Conservation (phyloP, 83 land plant species). For the Picea abies region DNA sequence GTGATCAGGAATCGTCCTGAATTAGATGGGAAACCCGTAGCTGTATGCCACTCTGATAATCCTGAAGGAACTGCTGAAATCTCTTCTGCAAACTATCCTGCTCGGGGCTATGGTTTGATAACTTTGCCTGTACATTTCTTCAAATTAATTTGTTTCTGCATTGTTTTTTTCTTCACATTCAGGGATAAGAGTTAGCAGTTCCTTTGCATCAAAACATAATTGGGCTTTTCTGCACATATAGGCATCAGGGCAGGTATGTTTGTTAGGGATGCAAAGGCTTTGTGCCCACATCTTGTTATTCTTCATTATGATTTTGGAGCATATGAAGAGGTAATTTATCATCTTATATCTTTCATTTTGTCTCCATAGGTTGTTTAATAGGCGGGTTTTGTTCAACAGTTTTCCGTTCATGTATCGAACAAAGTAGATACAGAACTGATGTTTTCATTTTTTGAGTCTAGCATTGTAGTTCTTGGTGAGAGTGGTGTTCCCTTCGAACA, state of each 20-base stretch:
- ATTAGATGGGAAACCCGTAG: conserved; percentile 83
- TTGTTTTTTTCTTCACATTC: background rate
- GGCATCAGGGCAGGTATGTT: conserved; percentile 99
- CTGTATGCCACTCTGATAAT: conserved; percentile 94
- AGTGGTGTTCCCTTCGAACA: background rate
- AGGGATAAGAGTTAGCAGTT: background rate
- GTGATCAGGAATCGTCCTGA: conserved; percentile 79
- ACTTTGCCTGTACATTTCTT: background rate
- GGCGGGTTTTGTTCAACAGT: background rate
- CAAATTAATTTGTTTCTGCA: background rate
- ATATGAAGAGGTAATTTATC: conserved; percentile 76
- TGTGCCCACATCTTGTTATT: conserved; percentile 84
- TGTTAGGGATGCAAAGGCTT: conserved; percentile 92
- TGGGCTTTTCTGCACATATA: conserved; percentile 23
- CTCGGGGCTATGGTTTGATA: conserved; percentile 77
- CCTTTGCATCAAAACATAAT: background rate
- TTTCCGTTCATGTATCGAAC: background rate
- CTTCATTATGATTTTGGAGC: conserved; percentile 90
- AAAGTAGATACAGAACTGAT: background rate
- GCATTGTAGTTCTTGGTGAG: background rate
- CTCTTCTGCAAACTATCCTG: conserved; percentile 98
- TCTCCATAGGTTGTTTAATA: background rate
- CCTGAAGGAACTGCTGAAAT: conserved; percentile 97
- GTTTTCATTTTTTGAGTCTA: background rate
- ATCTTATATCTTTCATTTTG: background rate